Conservation (phyloP, 345 rosid species). For the Eutrema japonicum region DNA sequence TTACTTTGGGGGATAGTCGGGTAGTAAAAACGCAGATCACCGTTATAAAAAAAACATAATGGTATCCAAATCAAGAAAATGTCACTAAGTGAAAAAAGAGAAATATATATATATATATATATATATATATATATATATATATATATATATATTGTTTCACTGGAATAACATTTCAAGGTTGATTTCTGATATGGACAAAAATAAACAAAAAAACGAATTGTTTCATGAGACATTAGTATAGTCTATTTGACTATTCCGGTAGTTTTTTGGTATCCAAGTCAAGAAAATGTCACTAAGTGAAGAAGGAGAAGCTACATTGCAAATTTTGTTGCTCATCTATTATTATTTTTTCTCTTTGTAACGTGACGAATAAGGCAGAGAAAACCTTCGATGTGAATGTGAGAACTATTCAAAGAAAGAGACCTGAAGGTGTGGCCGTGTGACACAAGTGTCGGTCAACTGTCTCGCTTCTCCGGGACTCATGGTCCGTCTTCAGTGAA, state of each 20-base stretch:
- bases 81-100: no score
- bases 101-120: no score
- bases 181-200: neutral
- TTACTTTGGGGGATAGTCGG: no score
- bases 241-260: neutral
- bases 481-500: slow-evolving; percentile 6
- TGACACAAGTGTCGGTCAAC: neutral
- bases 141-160: neutral
- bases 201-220: neutral
- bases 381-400: neutral
- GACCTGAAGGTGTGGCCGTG: neutral
- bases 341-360: neutral
- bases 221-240: neutral
- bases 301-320: neutral
- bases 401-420: neutral
- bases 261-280: neutral
- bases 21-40: no score
- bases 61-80: no score
- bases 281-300: neutral
- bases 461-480: neutral
- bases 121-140: no score
- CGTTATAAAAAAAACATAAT: no score
- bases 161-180: neutral
- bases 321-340: neutral
- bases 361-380: neutral